These are phyloP conservation scores for Penicillium samsonianum DNA, from an alignment of 495 filamentous ascomycete genomes.

Conservation along the genomic window DNA sequence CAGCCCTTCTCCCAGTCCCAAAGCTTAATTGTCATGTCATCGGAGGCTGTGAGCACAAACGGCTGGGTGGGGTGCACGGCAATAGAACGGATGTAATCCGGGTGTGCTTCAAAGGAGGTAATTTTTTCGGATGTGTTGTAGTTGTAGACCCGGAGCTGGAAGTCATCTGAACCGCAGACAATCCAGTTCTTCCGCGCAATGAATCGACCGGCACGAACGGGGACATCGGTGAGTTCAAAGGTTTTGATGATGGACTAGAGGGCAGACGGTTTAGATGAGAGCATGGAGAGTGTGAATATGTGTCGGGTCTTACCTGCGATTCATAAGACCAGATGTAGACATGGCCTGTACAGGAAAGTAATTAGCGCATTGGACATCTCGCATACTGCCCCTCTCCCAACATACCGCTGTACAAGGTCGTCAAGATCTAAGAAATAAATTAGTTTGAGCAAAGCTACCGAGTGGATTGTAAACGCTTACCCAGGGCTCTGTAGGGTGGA, in stretches of 20 bases:
- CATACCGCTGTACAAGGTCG: conserved; percentile 91
- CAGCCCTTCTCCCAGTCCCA: conserved; percentile 99
- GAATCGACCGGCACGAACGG: conserved; percentile 94
- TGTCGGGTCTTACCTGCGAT: conserved; percentile 62
- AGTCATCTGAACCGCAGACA: conserved; percentile 97
- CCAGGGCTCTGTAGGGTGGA: conserved; percentile 96
- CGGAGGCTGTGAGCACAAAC: conserved; percentile 92
- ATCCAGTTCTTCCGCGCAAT: conserved; percentile 99
- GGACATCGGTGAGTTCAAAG: conserved; percentile 98
- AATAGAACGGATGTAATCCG: conserved; percentile 98
- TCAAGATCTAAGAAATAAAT: conserved; percentile 67
- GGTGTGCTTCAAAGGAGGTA: conserved; percentile 96
- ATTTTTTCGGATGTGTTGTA: conserved; percentile 99
- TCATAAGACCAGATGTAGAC: conserved; percentile 99
- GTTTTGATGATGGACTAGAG: conserved; percentile 88
- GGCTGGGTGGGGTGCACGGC: conserved; percentile 95
- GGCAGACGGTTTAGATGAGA: conserved; percentile 12
- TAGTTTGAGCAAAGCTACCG: conserved; percentile 20
- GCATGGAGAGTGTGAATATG: not conserved
- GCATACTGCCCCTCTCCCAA: conserved; percentile 12
- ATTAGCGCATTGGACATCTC: conserved; percentile 30
- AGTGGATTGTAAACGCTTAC: conserved; percentile 39
- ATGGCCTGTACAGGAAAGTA: conserved; percentile 60
- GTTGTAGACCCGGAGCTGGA: conserved; percentile 94
- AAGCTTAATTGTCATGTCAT: conserved; percentile 99